Evolutionary conservation across 768 basidiomycete species (phyloP), one percentile per base, ranked within the genome.

Genomic region (Chalciporus chontae): DNA sequence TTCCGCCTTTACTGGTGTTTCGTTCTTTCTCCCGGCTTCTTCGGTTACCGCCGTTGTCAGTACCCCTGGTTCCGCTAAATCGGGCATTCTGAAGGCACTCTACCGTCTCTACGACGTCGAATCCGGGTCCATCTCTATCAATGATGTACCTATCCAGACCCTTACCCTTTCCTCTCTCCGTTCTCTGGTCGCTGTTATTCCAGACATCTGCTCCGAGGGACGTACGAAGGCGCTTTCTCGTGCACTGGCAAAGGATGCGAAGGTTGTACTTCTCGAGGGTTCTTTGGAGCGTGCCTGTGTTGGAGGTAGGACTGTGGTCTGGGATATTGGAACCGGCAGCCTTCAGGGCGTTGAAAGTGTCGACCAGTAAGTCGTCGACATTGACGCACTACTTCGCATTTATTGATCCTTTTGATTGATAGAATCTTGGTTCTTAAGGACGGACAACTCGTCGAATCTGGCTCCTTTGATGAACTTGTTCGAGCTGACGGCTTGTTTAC

Each of bases 351-450:
- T 84, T 43, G 78, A 82, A n/a, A 70, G 73, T 38, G 80, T 79
- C 47, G 81, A 84, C 59, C 49, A 84, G 83, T 84, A 61, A 60
- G 81, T 71, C 40, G 10, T 36, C 49, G 23, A 14, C 34, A 4
- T 8, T 13, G 2, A 31, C 1, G 4, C 9, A 31, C 8, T 29
- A 10, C 29, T 31, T 31, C 13, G 29, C 29, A 2, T 13, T 11
- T 31, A 9, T 47, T n/a, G 3, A 45, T 47, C 34, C 43, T 21
- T 41, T 15, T 21, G 1, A 1, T 51, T 54, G 29, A 55, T 62
- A 90, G 90, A 48, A 96, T 98, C 60, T 71, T 95, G 44, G 93
- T 96, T 21, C 81, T 98, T 51, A 88, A 89, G 58, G 87, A 96
- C 61, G 94, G 95, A 4, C 81, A 84, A 61, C 85, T 98, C 40